phyloP scores from a whole-genome alignment of 805 yeast genomes.

The Cyberlindnera maritima region DNA sequence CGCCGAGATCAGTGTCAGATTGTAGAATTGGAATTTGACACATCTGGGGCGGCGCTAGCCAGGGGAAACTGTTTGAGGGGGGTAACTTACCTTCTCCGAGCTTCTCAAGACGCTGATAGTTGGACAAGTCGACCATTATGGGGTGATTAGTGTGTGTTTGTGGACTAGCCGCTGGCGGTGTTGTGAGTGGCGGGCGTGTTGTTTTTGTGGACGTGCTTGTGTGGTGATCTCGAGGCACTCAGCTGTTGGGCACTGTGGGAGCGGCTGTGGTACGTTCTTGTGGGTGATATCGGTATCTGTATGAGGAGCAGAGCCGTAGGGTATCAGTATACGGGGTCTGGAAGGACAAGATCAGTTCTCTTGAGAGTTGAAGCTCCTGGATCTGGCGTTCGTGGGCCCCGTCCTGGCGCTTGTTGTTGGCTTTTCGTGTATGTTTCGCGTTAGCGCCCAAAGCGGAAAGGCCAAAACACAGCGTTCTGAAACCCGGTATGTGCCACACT shows the following conservation, averaged over 20 bases:
- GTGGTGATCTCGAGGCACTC: neutral
- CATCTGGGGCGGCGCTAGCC: neutral
- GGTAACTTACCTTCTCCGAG: slow-evolving; percentile 89
- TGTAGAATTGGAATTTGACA: neutral
- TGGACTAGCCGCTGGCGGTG: neutral
- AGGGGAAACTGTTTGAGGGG: too few species aligned
- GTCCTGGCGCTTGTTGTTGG: slow-evolving; percentile 4
- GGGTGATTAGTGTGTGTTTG: neutral
- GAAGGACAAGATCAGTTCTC: neutral
- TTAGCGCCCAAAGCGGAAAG: slow-evolving; percentile 8
- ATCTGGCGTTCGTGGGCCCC: neutral
- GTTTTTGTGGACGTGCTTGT: neutral
- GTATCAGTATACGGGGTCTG: neutral
- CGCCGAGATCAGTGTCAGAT: neutral
- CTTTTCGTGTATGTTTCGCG: slow-evolving; percentile 13
- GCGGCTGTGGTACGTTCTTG: too few species aligned
- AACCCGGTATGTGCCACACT: neutral
- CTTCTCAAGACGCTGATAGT: slow-evolving; percentile 91
- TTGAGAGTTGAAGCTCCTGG: neutral
- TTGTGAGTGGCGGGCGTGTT: neutral
- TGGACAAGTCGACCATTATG: slow-evolving; percentile 63
- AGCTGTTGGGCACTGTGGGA: too few species aligned
- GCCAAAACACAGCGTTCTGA: slow-evolving; percentile 5
- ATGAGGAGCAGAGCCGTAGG: too few species aligned
- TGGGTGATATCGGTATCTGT: too few species aligned